phyloP scores from a whole-genome alignment of 441 rosid genomes.

The Eutrema salsugineum region DNA sequence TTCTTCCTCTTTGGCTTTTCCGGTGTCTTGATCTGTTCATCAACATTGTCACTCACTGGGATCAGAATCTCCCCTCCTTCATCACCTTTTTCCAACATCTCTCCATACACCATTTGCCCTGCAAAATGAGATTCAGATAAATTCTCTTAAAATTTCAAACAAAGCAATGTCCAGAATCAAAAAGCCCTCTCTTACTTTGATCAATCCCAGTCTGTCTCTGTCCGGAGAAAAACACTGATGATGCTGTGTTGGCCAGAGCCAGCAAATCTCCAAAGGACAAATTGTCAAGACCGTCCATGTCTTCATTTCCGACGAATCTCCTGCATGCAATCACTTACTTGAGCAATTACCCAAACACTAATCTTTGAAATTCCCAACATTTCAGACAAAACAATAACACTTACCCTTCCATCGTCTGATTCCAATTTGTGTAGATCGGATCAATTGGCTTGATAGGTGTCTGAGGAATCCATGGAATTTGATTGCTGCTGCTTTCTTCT shows the following conservation, averaged over 20 bases:
- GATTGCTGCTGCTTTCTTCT: conserved; percentile 27
- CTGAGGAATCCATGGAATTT: conserved; percentile 44
- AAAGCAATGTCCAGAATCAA: neutral
- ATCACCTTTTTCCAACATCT: conserved; percentile 22
- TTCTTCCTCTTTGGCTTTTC: conserved; percentile 69
- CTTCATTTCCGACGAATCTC: conserved; percentile 20
- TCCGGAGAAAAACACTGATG: conserved; percentile 17
- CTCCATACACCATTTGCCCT: conserved; percentile 31
- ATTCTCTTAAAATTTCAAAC: neutral
- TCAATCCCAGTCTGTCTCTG: neutral
- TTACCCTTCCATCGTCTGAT: conserved; percentile 30
- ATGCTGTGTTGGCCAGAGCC: conserved; percentile 57
- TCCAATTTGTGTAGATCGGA: conserved; percentile 30
- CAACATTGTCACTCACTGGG: conserved; percentile 37
- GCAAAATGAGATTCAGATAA: neutral
- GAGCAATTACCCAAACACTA: neutral
- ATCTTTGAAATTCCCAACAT: neutral
- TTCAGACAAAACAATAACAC: neutral
- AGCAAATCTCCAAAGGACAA: conserved; percentile 47
- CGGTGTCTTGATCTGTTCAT: conserved; percentile 59
- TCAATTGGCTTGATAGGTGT: conserved; percentile 44
- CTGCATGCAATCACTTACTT: conserved; percentile 34
- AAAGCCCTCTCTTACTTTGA: neutral
- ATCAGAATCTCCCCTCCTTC: conserved; percentile 1
- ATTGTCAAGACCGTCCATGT: conserved; percentile 15